A percentile compares a stretch with the other conserved stretches of the same genome.
Evolutionary conservation across 2,329 filamentous ascomycete genomes (phyloP).

Genomic region (Fusarium sp.): DNA sequence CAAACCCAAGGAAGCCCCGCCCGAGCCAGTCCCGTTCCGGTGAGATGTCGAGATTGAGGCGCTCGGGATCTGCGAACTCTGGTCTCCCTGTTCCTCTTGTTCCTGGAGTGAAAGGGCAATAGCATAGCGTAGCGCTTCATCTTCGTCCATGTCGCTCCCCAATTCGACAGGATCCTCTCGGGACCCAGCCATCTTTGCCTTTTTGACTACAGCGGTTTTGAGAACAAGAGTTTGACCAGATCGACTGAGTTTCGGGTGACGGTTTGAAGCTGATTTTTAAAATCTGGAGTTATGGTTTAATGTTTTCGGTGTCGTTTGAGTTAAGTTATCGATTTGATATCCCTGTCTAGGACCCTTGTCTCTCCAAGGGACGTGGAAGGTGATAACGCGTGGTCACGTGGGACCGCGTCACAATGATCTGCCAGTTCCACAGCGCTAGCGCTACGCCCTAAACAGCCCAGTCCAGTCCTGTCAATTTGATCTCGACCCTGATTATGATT

Average conservation of each 20-base stretch:
- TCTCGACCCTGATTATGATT: not conserved
- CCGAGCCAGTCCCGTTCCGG: slow-evolving; percentile 31
- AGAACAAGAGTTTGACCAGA: slow-evolving; percentile 5
- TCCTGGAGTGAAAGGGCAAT: slow-evolving; percentile 66
- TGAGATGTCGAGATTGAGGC: slow-evolving; percentile 21
- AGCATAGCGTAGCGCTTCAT: slow-evolving; percentile 68
- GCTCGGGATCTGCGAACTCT: slow-evolving; percentile 32
- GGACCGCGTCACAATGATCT: slow-evolving; percentile 16
- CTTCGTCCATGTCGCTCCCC: slow-evolving; percentile 57
- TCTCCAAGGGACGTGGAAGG: not conserved
- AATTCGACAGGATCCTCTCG: slow-evolving; percentile 40
- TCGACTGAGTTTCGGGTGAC: slow-evolving; percentile 37
- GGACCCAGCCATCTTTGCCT: slow-evolving; percentile 32
- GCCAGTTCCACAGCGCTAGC: not conserved
- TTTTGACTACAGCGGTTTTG: slow-evolving; percentile 18
- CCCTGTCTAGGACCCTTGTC: slow-evolving; percentile 30
- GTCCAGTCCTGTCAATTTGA: not conserved
- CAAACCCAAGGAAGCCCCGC: slow-evolving; percentile 48
- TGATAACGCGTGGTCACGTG: slow-evolving; percentile 44
- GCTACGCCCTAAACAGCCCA: not conserved
- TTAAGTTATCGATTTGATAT: slow-evolving; percentile 27
- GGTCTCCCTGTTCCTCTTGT: slow-evolving; percentile 26
- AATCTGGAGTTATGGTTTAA: slow-evolving; percentile 16
- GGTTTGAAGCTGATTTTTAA: slow-evolving; percentile 28
- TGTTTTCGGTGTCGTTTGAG: slow-evolving; percentile 7